Base-by-base conservation (phyloP, 1,284 basidiomycete genomes). In the Austroboletus novae-zelandiae region DNA sequence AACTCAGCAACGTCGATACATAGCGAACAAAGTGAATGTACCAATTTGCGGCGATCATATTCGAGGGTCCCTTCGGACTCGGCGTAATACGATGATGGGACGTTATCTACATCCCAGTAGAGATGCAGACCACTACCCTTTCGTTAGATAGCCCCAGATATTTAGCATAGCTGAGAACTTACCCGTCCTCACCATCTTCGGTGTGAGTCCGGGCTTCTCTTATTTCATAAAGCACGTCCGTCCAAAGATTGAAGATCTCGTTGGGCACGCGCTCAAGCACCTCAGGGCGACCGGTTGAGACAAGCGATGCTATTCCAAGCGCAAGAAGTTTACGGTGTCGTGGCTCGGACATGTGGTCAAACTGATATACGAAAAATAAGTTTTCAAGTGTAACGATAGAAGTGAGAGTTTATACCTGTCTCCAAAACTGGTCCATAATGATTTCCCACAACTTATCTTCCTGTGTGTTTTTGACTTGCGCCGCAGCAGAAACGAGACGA, bases 191-290 rank as follows among this genome's bases (percentile, higher is more conserved):
- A n/a, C 70, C 67, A 36, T 73, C 70, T 7, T 73, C 68, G 20
- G 66, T 67, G 53, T 66, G 64, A 49, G 78, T 66, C 42, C 48
- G 71, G 1, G 83, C 82, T 66, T 94, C 90, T 61, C 84, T 89
- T 48, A 94, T 75, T 66, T 95, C 93, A 11, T 86, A 89, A 40
- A 95, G 86, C 5, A 94, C 91, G 60, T 95, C 93, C 43, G 92
- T 73, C 89, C 92, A 95, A 39, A 95, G 74, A 64, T 94, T 94
- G 70, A 91, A 91, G 55, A 90, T 81, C 59, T 92, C 90, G 6
- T 76, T 78, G 13, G 80, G 76, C 20, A 92, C 71, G 32, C 87
- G 77, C 40, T 80, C 73, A 17, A 92, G 76, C n/a, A 90, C 83
- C 56, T 89, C 84, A 5, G 75, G 75, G 23, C 78, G 76, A 32